A percentile compares a stretch with the other conserved stretches of the same genome.
phyloP scores from a whole-genome alignment of 352 stramenopile genomes.

The Sclerospora graminicola region DNA sequence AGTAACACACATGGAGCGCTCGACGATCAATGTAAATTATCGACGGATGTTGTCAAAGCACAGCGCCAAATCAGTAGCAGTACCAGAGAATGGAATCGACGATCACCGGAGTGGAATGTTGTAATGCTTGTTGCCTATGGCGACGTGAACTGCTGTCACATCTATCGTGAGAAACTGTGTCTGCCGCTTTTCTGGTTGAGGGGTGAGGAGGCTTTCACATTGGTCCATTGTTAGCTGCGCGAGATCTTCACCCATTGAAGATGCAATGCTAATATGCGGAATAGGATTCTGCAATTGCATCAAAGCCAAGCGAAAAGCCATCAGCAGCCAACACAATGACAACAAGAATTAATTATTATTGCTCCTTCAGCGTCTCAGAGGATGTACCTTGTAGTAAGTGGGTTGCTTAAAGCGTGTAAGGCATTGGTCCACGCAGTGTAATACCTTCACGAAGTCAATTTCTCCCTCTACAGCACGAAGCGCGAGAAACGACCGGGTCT shows the following conservation, averaged over 20 bases:
- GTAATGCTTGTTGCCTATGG: conserved; percentile 82
- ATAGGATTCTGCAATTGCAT: conserved; percentile 45
- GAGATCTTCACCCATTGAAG: conserved; percentile 41
- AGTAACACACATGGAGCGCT: conserved; percentile 7
- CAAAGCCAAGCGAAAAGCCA: conserved; percentile 8
- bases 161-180: conserved; percentile 13
- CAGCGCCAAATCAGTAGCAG: no score
- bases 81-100: not conserved
- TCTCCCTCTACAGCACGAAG: conserved; percentile 32
- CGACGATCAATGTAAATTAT: not conserved
- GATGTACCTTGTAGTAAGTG: conserved; percentile 55
- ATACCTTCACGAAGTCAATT: conserved; percentile 23
- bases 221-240: conserved; percentile 29
- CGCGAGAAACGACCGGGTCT: conserved; percentile 63
- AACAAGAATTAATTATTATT: conserved; percentile 15
- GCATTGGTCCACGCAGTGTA: conserved; percentile 54
- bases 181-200: conserved; percentile 11
- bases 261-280: conserved; percentile 73
- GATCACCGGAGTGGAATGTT: conserved; percentile 41
- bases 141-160: conserved; percentile 37
- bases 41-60: not conserved
- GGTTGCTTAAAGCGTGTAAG: conserved; percentile 37
- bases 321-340: conserved; percentile 36
- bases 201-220: conserved; percentile 16
- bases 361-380: not conserved